Evolutionary conservation across 2,329 filamentous ascomycete species (phyloP).

Genomic region (Bertia moriformis): DNA sequence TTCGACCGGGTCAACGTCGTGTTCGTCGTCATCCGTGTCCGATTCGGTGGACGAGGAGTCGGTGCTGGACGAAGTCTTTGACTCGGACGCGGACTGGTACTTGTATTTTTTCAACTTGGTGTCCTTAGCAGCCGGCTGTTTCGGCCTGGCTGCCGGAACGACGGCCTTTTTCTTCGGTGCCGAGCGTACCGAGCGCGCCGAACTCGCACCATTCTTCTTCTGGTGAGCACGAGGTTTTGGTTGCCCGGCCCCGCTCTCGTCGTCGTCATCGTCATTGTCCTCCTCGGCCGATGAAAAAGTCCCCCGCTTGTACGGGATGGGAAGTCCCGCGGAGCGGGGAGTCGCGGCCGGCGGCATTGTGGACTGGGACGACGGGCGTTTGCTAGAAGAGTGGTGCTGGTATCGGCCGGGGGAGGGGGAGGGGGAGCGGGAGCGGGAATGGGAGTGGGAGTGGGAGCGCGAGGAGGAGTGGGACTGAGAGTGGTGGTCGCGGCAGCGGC

Average conservation of each 20-base stretch:
- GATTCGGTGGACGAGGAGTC: neutral
- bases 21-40: neutral
- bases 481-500: no score
- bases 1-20: neutral
- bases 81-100: neutral
- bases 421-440: no score
- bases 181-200: no score
- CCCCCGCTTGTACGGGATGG: neutral
- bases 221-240: no score
- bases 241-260: neutral
- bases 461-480: no score
- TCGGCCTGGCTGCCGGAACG: no score
- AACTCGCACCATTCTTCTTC: no score
- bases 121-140: neutral
- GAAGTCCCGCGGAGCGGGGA: neutral
- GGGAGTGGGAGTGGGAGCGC: no score
- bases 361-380: neutral
- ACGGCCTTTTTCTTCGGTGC: no score
- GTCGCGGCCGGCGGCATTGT: neutral
- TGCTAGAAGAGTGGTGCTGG: neutral
- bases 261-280: neutral
- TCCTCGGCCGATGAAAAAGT: neutral
- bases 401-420: no score
- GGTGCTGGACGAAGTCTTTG: neutral
- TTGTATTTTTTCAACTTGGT: neutral